Conservation (phyloP, 2,329 filamentous ascomycete species). For the Aspergillus unguis region DNA sequence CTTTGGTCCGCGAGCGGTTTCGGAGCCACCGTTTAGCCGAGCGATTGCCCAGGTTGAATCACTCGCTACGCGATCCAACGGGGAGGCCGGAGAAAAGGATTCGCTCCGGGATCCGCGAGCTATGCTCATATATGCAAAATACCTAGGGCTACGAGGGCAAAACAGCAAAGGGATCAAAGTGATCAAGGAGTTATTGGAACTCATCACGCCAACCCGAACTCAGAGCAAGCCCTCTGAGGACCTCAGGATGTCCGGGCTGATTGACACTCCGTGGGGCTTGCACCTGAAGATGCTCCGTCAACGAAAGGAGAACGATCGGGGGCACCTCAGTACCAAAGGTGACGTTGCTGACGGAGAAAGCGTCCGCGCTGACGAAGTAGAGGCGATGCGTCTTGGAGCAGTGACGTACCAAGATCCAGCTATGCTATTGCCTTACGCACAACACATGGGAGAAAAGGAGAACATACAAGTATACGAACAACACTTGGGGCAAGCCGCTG, state of each 20-base stretch:
- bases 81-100: not conserved
- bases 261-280: slow-evolving; percentile 25
- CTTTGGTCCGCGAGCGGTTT: not conserved
- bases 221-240: not conserved
- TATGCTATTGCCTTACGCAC: slow-evolving; percentile 28
- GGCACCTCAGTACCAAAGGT: not conserved
- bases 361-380: slow-evolving; percentile 14
- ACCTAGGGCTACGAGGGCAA: slow-evolving; percentile 23
- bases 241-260: not conserved
- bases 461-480: slow-evolving; percentile 31
- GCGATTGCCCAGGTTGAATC: slow-evolving; percentile 21
- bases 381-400: slow-evolving; percentile 27
- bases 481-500: slow-evolving; percentile 34
- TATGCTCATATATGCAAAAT: slow-evolving; percentile 28
- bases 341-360: not conserved
- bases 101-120: slow-evolving; percentile 25
- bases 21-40: not conserved
- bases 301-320: not conserved
- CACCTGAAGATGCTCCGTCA: slow-evolving; percentile 23
- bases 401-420: slow-evolving; percentile 30
- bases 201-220: slow-evolving; percentile 18
- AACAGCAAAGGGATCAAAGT: slow-evolving; percentile 22
- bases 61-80: slow-evolving; percentile 19
- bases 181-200: slow-evolving; percentile 25
- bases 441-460: slow-evolving; percentile 22